phyloP scores from a whole-genome alignment of 148 eudicot species.

The Vaccinium corymbosum region DNA sequence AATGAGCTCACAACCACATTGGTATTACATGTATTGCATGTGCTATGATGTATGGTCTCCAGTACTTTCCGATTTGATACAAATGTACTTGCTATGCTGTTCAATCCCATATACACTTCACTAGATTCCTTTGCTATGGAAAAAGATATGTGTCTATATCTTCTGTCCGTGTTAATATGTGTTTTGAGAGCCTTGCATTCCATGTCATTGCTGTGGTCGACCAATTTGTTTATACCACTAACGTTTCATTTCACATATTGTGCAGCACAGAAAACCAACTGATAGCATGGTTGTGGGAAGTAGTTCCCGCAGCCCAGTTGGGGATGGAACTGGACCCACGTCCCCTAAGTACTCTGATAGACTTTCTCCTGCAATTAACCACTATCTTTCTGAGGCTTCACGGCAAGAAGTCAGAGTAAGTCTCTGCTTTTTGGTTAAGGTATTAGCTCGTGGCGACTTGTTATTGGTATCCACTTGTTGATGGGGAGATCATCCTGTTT shows the following conservation, averaged over 20 bases:
- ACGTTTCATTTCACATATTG: slow-evolving; percentile 14
- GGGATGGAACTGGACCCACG: slow-evolving; percentile 49
- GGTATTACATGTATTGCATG: background rate
- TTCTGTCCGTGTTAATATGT: background rate
- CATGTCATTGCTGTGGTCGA: background rate
- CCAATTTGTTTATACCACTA: background rate
- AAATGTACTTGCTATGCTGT: background rate
- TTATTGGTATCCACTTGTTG: background rate
- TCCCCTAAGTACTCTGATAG: slow-evolving; percentile 94
- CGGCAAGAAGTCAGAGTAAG: slow-evolving; percentile 84
- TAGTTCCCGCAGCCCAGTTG: slow-evolving; percentile 73
- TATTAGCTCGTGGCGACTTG: background rate
- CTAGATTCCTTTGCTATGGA: background rate
- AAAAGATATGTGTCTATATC: background rate
- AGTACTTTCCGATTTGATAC: background rate
- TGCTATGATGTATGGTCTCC: background rate
- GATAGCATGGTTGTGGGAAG: slow-evolving; percentile 82
- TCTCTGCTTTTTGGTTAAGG: slow-evolving; percentile 12
- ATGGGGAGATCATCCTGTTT: background rate
- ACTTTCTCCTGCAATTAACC: slow-evolving; percentile 96
- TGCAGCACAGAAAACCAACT: slow-evolving; percentile 88
- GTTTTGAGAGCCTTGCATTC: background rate
- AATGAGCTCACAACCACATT: background rate
- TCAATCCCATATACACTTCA: background rate
- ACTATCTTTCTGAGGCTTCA: slow-evolving; percentile 87